phyloP scores from a whole-genome alignment of 2,329 filamentous ascomycete species.

The Macrophomina phaseolina region DNA sequence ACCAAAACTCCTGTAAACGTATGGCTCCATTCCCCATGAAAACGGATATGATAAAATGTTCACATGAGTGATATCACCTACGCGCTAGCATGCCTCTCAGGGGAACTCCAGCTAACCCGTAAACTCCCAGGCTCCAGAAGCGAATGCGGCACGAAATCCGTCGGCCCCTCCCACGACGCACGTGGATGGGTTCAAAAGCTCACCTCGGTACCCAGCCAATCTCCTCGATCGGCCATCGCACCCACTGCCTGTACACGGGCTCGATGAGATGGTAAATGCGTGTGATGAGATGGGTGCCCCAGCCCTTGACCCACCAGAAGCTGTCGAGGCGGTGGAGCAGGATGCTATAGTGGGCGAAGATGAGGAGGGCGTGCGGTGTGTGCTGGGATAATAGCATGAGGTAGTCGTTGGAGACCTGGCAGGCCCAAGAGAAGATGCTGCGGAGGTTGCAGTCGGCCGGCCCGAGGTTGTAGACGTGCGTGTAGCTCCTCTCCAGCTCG shows the following conservation, averaged over 20 bases:
- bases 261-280: constrained; percentile 22
- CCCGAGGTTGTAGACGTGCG: background rate
- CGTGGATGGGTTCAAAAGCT: background rate
- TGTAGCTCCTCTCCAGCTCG: constrained; percentile 6
- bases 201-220: constrained; percentile 26
- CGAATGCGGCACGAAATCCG: no score
- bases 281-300: constrained; percentile 22
- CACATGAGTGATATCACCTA: background rate
- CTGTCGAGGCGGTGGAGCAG: constrained; percentile 22
- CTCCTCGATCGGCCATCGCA: constrained; percentile 25
- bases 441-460: constrained; percentile 17
- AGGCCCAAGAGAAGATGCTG: constrained; percentile 22
- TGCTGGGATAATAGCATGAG: constrained; percentile 1
- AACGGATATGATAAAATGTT: background rate
- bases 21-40: background rate
- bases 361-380: constrained; percentile 1
- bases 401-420: constrained; percentile 21
- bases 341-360: constrained; percentile 19
- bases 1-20: background rate
- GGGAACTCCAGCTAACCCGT: no score
- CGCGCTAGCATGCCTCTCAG: background rate
- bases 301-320: constrained; percentile 28
- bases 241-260: constrained; percentile 20
- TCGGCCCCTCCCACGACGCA: no score
- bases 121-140: background rate